These are phyloP conservation scores for Vigna nakashimae DNA, from an alignment of 306 rosid species.

Conservation along the genomic window DNA sequence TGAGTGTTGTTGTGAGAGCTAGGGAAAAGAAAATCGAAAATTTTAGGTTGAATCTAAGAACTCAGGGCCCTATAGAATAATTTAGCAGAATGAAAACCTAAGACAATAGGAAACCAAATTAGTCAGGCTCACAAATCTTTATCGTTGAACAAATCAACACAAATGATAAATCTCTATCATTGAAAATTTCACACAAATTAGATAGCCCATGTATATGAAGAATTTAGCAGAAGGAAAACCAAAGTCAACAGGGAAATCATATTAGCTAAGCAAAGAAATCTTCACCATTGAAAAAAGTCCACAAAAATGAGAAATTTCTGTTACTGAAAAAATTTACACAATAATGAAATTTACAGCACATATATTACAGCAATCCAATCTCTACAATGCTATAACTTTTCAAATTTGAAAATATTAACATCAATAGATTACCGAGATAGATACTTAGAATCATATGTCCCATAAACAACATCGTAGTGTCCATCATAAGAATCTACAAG, in stretches of 20 bases:
- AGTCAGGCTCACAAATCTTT: constrained; percentile 1
- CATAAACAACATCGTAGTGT: constrained; percentile 88
- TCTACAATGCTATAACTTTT: constrained; percentile 14
- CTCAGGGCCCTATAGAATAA: constrained; percentile 25
- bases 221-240: constrained; percentile 13
- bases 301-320: constrained; percentile 22
- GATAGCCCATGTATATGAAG: constrained; percentile 15
- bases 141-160: not conserved
- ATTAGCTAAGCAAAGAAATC: constrained; percentile 17
- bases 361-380: not conserved
- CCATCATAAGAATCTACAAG: constrained; percentile 83
- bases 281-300: constrained; percentile 4
- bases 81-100: constrained; percentile 7
- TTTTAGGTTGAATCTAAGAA: too few species aligned
- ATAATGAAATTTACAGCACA: constrained; percentile 7
- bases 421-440: constrained; percentile 71
- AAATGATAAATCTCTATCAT: constrained; percentile 29
- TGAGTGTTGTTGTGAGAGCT: too few species aligned
- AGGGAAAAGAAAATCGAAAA: too few species aligned
- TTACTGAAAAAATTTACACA: constrained; percentile 16
- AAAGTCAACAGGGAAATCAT: constrained; percentile 38
- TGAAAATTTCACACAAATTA: constrained; percentile 5
- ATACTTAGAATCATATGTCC: constrained; percentile 86
- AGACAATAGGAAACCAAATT: constrained; percentile 41
- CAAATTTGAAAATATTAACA: constrained; percentile 26